Base-by-base conservation (phyloP, 176 grass and related monocot genomes). In the Phyllostachys edulis region DNA sequence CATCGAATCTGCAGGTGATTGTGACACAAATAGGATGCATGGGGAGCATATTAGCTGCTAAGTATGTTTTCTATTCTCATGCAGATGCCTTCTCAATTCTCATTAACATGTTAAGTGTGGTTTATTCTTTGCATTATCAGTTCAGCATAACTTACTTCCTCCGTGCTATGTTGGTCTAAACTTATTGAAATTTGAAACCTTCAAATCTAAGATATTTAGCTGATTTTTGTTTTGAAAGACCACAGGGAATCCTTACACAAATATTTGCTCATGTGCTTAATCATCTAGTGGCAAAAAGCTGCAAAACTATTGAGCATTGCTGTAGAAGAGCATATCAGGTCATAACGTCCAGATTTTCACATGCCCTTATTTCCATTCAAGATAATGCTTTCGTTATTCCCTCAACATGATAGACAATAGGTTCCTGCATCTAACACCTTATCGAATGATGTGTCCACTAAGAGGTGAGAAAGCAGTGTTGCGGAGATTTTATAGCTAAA, bases 11-110 rank as follows among this genome's bases (percentile, higher is more conserved):
- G 41, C 82, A 98, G 96, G 91, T 98, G 51, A 93, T 92, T 73
- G 96, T 94, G 26, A 95, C 93, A 79, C 96, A 98, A 86, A 98
- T 98, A 55, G 93, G 96, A 66, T 95, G 89, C 61, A 92, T 98
- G 93, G 93, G 96, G 50, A 95, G 91, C 49, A 92, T 98, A 89
- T 63, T 98, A 72, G 69, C 83, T 88, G 96, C 96, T 44, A 95
- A 85, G 93, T 98, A 66, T 69, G 85, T 16, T 79, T 17, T 90
- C 9, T 67, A 29, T 71, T 80, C 77, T 76, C 47, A 63, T n/a
- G 18, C 39, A 80, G 49, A 73, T 77, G 16, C 23, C 8, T 39
- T 80, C 18, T 69, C 50, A 54, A 8, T 39, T 80, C 24, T 75
- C 50, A 54, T 92, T 46, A 37, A 38, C 52, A 69, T 63, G 8